These are phyloP conservation scores for Avena atlantica DNA, from an alignment of 176 grass and related monocot species.

Conservation along the genomic window DNA sequence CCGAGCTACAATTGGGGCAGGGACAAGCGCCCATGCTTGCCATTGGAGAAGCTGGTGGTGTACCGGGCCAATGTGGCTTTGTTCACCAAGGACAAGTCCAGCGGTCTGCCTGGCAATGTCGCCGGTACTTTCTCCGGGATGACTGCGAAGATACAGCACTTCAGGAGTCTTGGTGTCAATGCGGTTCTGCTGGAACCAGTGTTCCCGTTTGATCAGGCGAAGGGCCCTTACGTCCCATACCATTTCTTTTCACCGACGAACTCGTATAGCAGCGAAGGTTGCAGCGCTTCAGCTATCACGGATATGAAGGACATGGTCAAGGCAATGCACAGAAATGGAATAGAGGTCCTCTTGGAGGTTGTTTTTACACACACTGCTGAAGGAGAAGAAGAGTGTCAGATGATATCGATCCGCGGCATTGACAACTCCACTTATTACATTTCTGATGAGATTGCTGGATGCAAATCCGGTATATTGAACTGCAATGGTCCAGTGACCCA, in stretches of 20 bases:
- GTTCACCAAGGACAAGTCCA: slow-evolving; percentile 68
- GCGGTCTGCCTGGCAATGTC: slow-evolving; percentile 37
- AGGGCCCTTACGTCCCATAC: slow-evolving; percentile 82
- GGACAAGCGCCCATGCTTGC: slow-evolving; percentile 57
- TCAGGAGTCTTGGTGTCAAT: slow-evolving; percentile 76
- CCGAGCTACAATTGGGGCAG: slow-evolving; percentile 65
- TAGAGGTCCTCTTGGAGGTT: slow-evolving; percentile 90
- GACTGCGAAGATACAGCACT: slow-evolving; percentile 65
- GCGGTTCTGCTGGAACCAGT: slow-evolving; percentile 85
- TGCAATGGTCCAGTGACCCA: slow-evolving; percentile 71
- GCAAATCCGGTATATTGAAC: slow-evolving; percentile 56
- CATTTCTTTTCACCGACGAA: slow-evolving; percentile 83
- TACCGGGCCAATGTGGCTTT: slow-evolving; percentile 82
- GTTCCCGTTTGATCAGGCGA: slow-evolving; percentile 76
- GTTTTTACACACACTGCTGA: slow-evolving; percentile 75
- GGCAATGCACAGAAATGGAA: slow-evolving; percentile 68
- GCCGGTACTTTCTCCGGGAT: slow-evolving; percentile 67
- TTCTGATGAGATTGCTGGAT: slow-evolving; percentile 42
- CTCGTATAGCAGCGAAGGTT: slow-evolving; percentile 41
- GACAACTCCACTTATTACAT: slow-evolving; percentile 82
- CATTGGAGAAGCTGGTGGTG: slow-evolving; percentile 83
- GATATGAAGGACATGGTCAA: slow-evolving; percentile 95
- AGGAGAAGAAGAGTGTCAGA: slow-evolving; percentile 60
- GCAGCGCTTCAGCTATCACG: slow-evolving; percentile 58
- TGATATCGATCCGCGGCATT: slow-evolving; percentile 74